phyloP scores from a whole-genome alignment of 441 rosid species.

The Erysimum cheiri region DNA sequence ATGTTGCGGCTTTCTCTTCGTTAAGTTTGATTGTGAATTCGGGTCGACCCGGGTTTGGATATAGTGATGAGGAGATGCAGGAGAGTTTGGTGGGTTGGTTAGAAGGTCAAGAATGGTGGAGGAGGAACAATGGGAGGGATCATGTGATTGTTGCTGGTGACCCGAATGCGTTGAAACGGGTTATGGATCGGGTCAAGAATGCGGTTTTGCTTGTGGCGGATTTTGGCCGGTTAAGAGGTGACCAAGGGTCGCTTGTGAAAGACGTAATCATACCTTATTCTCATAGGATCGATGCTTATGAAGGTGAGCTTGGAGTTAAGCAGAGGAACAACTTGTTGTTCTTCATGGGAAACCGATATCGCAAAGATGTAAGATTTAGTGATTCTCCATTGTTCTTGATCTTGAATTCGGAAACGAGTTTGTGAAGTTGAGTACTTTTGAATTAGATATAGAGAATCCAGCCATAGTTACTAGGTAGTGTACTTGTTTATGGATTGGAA shows the following conservation, averaged over 20 bases:
- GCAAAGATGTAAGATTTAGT: constrained; percentile 66
- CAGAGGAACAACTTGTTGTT: constrained; percentile 69
- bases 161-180: constrained; percentile 72
- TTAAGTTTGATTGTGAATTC: constrained; percentile 68
- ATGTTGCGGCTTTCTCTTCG: constrained; percentile 75
- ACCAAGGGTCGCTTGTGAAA: constrained; percentile 85
- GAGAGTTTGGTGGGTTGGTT: constrained; percentile 75
- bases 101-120: constrained; percentile 73
- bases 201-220: constrained; percentile 69
- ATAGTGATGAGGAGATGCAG: constrained; percentile 78
- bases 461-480: constrained; percentile 3
- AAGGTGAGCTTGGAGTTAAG: constrained; percentile 64
- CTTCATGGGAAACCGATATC: constrained; percentile 84
- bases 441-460: not conserved
- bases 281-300: constrained; percentile 65
- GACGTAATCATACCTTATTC: constrained; percentile 83
- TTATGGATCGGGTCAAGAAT: constrained; percentile 63
- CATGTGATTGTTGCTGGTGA: constrained; percentile 78
- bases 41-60: constrained; percentile 47
- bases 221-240: constrained; percentile 70
- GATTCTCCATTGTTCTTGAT: constrained; percentile 7
- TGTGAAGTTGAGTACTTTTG: not conserved
- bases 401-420: not conserved
- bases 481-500: constrained; percentile 12
- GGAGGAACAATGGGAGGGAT: constrained; percentile 72